Base-by-base conservation (phyloP, 1,139 yeast genomes). In the Hansenula anomala region DNA sequence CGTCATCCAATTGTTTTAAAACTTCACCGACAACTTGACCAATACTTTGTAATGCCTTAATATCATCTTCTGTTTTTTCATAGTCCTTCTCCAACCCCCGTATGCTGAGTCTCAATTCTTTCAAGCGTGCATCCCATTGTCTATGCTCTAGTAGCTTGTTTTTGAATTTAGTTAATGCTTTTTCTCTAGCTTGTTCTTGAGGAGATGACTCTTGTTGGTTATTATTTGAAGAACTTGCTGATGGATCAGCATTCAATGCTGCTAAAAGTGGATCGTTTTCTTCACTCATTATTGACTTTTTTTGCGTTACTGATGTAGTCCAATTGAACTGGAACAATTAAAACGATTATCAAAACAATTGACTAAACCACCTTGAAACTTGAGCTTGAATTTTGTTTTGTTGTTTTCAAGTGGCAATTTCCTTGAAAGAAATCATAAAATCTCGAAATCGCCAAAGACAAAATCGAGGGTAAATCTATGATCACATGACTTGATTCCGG, bases 1-100 rank as follows among this genome's bases (percentile, higher is more conserved):
- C 98, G 38, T 88, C 96, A 49, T 90, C 96, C 57, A 94, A 71
- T 63, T 90, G 97, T 64, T 94, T 94, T 67, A 94, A 77, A 20
- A 94, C 96, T 63, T 94, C 98, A 38, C 99, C 99, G 51, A 94
- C 86, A 57, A 94, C 82, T 64, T 94, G 99, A 5, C 99, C 99
- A 47, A 94, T 96, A 46, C 95, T 84, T 64, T 94, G 99, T 50
- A 94, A 73, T 5, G 98, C 97, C 65, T 89, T 90, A 61, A 92
- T 92, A 57, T 92, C 97, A 54, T 89, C 90, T 62, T 94, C 99
- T 3, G 98, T 90, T 68, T 88, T 89, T 43, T 86, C 94, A 61
- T 80, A 92, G 48, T 83, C 83, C 56, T 78, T 80, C 49, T 89
- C 96, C 50, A 89, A 68, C 51, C 78, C 95, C 62, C 90, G 82